phyloP scores from a whole-genome alignment of 2,329 filamentous ascomycete genomes.

The Juglanconis oblonga region DNA sequence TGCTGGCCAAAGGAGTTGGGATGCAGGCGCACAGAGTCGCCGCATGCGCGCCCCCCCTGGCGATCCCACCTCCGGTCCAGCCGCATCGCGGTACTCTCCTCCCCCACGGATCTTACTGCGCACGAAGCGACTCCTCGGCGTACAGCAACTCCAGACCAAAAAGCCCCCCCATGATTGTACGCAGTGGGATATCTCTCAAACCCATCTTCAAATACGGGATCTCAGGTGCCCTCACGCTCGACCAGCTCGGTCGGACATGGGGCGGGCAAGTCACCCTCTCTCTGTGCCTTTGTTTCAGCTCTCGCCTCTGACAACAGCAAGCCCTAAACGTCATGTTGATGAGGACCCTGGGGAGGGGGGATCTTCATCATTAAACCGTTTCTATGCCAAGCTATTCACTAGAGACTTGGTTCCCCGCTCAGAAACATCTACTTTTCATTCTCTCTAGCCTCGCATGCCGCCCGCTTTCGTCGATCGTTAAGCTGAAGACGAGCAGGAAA shows the following conservation, averaged over 20 bases:
- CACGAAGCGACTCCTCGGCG: not conserved
- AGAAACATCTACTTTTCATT: no score
- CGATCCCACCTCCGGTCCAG: conserved; percentile 12
- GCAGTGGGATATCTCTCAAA: no score
- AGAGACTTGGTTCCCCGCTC: not conserved
- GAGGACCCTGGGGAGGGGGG: not conserved
- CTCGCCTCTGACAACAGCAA: conserved; percentile 5
- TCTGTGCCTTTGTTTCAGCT: conserved; percentile 13
- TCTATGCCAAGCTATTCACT: not conserved
- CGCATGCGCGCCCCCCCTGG: conserved; percentile 13
- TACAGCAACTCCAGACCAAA: not conserved
- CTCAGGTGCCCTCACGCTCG: not conserved
- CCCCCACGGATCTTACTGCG: not conserved
- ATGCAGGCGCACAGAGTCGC: conserved; percentile 1
- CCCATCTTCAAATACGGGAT: not conserved
- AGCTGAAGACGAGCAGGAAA: not conserved
- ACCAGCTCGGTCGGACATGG: not conserved
- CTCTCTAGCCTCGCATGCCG: no score
- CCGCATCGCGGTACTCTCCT: conserved; percentile 1
- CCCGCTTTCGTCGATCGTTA: not conserved
- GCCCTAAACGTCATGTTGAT: conserved; percentile 1
- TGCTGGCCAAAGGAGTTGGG: not conserved
- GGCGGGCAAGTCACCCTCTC: not conserved
- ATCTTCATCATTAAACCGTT: not conserved
- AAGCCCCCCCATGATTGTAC: not conserved